Conservation (phyloP, 1,284 basidiomycete genomes). For the Malassezia cuniculi region DNA sequence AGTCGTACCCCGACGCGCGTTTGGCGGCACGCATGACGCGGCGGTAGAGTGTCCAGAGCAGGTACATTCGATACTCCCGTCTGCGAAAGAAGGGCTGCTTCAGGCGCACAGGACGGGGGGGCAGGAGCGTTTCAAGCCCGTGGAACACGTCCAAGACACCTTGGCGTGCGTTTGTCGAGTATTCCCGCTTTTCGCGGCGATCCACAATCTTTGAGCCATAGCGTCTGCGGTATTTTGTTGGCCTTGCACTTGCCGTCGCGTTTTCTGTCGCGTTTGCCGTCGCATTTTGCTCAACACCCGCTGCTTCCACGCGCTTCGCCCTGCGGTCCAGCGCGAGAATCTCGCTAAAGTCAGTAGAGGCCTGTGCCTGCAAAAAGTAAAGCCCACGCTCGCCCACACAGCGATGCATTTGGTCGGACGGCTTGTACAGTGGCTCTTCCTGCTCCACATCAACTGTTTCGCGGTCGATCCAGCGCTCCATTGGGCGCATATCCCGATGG, state of each 20-base stretch:
- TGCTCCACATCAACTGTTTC: no score
- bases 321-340: conserved; percentile 34
- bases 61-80: conserved; percentile 10
- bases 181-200: no score
- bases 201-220: no score
- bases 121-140: conserved; percentile 2
- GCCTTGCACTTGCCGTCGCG: neutral
- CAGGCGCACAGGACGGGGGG: conserved; percentile 3
- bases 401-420: conserved; percentile 29
- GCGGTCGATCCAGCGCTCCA: conserved; percentile 2
- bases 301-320: conserved; percentile 5
- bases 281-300: no score
- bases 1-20: no score
- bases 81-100: conserved; percentile 20
- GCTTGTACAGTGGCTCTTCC: conserved; percentile 15
- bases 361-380: conserved; percentile 39
- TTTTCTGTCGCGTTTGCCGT: no score
- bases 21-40: conserved; percentile 20
- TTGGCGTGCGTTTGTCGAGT: no score
- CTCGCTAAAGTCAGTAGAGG: conserved; percentile 34
- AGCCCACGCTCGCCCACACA: conserved; percentile 32
- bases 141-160: neutral
- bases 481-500: conserved; percentile 16
- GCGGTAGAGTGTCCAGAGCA: conserved; percentile 23
- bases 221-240: neutral